A percentile compares a stretch with the other conserved stretches of the same genome.
These are phyloP conservation scores for Paragyromitra xinjiangensis DNA, from an alignment of 495 filamentous ascomycete species.

Conservation along the genomic window DNA sequence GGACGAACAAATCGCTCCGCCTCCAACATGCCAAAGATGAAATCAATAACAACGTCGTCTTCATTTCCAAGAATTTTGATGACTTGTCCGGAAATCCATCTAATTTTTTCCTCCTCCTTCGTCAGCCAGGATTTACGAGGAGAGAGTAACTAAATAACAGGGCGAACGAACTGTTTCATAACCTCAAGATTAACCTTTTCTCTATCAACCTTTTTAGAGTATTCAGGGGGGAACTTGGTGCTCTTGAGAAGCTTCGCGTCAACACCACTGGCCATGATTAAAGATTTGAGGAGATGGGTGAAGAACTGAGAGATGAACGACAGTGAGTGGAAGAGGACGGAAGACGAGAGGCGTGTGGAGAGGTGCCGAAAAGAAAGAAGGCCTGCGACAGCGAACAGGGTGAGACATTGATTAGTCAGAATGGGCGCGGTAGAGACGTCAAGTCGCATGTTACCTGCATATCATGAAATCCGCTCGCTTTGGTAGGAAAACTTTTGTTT, in stretches of 20 bases:
- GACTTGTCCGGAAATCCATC: slow-evolving; percentile 91
- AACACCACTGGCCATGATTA: slow-evolving; percentile 51
- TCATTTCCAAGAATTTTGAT: slow-evolving; percentile 86
- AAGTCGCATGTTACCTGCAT: slow-evolving; percentile 5
- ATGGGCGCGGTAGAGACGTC: neutral
- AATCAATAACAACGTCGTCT: slow-evolving; percentile 93
- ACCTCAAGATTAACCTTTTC: slow-evolving; percentile 95
- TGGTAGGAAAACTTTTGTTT: neutral
- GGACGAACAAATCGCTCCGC: slow-evolving; percentile 76
- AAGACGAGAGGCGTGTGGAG: slow-evolving; percentile 14
- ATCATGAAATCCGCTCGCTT: neutral
- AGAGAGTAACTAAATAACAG: slow-evolving; percentile 9
- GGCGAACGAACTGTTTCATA: slow-evolving; percentile 83
- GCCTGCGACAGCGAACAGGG: slow-evolving; percentile 11
- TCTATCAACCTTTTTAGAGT: slow-evolving; percentile 95
- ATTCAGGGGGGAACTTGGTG: slow-evolving; percentile 94
- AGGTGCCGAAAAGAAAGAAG: slow-evolving; percentile 25
- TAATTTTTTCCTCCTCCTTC: slow-evolving; percentile 57
- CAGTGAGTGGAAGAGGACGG: slow-evolving; percentile 31
- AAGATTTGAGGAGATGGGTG: neutral
- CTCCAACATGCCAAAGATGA: slow-evolving; percentile 89
- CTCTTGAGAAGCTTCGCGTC: slow-evolving; percentile 76
- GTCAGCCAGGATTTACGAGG: slow-evolving; percentile 2
- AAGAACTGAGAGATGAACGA: slow-evolving; percentile 11
- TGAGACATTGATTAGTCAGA: slow-evolving; percentile 36